phyloP scores from a whole-genome alignment of 2,329 filamentous ascomycete species.

The Alternaria infectoria region DNA sequence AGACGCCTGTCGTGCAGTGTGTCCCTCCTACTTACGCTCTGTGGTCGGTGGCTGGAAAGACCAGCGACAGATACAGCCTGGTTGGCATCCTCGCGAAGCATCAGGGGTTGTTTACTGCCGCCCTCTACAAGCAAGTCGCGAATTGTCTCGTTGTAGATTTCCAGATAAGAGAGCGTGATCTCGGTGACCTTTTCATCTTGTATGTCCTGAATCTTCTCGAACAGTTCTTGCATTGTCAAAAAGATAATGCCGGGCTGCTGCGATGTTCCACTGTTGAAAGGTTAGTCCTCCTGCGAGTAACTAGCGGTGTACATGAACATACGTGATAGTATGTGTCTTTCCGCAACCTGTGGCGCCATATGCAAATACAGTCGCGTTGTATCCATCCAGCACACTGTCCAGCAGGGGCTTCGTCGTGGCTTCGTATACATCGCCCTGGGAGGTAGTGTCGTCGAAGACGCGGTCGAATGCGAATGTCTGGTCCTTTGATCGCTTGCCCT shows the following conservation, averaged over 20 bases:
- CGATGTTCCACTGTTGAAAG: slow-evolving; percentile 67
- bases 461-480: slow-evolving; percentile 97
- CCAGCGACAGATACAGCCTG: slow-evolving; percentile 91
- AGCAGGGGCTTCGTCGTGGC: slow-evolving; percentile 87
- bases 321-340: slow-evolving; percentile 93
- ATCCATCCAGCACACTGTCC: slow-evolving; percentile 94
- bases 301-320: slow-evolving; percentile 18
- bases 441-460: slow-evolving; percentile 94
- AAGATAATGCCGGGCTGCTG: slow-evolving; percentile 98
- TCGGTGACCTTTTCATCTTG: slow-evolving; percentile 88
- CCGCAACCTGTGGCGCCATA: slow-evolving; percentile 98
- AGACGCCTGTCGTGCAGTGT: slow-evolving; percentile 14
- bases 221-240: slow-evolving; percentile 97
- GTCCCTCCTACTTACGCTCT: slow-evolving; percentile 66
- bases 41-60: slow-evolving; percentile 87
- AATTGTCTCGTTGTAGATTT: slow-evolving; percentile 99
- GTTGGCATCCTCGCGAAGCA: slow-evolving; percentile 93
- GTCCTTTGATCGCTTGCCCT: slow-evolving; percentile 93
- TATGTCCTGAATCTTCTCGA: slow-evolving; percentile 90
- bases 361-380: slow-evolving; percentile 98
- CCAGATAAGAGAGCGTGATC: slow-evolving; percentile 89
- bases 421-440: slow-evolving; percentile 93
- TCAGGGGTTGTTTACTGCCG: slow-evolving; percentile 81
- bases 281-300: slow-evolving; percentile 21
- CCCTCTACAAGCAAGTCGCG: slow-evolving; percentile 89